Base-by-base conservation (phyloP, 768 basidiomycete species). In the Tricholoma sp. region DNA sequence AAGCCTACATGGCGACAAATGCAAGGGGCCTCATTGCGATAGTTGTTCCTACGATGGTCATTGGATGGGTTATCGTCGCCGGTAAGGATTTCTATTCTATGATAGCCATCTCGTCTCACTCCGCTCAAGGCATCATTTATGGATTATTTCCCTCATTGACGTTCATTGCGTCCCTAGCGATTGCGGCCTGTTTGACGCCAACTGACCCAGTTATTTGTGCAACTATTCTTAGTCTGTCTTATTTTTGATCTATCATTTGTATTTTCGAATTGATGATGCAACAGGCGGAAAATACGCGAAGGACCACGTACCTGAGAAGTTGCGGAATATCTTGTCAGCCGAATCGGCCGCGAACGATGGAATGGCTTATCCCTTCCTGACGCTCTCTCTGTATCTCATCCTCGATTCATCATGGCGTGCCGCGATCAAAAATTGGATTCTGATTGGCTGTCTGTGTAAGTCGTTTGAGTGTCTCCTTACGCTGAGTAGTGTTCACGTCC, bases 261-360 rank as follows among this genome's bases (percentile, higher is more conserved):
- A 54, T 45, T 21, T 27, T 27, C 24, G 5, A 27, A 27, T 58
- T 35, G 46, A 16, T 51, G 24, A 21, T 24, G 22, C 7, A 5
- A 21, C 51, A 89, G 88, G 86, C 9, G 89, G 90, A 0, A 83
- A 78, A 58, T 92, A 80, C 61, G 89, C 90, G 0, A 70, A 75
- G 12, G 81, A 78, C 56, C 81, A 91, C 64, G 89, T 92, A 4
- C 88, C 89, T 4, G 60, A 73, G 5, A 86, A 91, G 53, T 77
- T 98, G 21, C 84, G 95, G 27, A 87, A 84, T 21, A 79, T 97
- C 43, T 76, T 97, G 6, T 82, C 89, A 0, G 92, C 91, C 0
- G 96, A 98, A 71, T 91, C 90, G 5, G 97, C 95, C 0, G 87
- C 91, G 6, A 99, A 99, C 70, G 97, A 98, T 63, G 97, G 97